phyloP scores from a whole-genome alignment of 768 basidiomycete genomes.

The Imleria badia region DNA sequence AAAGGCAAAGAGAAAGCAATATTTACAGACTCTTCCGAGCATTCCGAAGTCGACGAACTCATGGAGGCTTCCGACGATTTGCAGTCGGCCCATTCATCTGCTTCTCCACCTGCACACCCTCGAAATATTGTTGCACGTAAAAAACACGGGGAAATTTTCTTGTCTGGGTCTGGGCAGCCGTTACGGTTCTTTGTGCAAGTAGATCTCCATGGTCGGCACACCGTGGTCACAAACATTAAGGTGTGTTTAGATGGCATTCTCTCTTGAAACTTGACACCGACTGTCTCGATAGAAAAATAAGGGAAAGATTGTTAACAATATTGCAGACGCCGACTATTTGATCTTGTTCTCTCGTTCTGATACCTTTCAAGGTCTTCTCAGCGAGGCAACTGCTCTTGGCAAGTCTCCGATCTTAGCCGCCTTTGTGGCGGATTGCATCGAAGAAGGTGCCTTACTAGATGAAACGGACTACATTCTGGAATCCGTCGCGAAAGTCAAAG shows the following conservation, averaged over 20 bases:
- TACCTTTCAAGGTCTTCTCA: slow-evolving; percentile 49
- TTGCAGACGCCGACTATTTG: slow-evolving; percentile 58
- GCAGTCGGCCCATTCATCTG: slow-evolving; percentile 11
- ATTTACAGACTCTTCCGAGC: slow-evolving; percentile 18
- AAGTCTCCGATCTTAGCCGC: slow-evolving; percentile 50
- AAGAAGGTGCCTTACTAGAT: slow-evolving; percentile 43
- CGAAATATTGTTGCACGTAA: slow-evolving; percentile 16
- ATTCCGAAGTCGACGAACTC: slow-evolving; percentile 17
- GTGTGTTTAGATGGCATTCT: slow-evolving; percentile 34
- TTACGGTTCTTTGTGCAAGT: slow-evolving; percentile 66
- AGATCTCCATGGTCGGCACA: slow-evolving; percentile 55
- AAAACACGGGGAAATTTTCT: slow-evolving; percentile 42
- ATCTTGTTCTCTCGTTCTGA: slow-evolving; percentile 54
- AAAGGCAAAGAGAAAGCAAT: slow-evolving; percentile 32
- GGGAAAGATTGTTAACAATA: slow-evolving; percentile 54
- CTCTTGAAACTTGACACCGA: background rate
- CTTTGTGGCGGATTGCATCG: slow-evolving; percentile 56
- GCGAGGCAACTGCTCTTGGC: slow-evolving; percentile 31
- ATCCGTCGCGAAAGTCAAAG: slow-evolving; percentile 19
- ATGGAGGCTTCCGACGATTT: slow-evolving; percentile 7
- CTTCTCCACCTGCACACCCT: slow-evolving; percentile 14
- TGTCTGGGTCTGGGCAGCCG: slow-evolving; percentile 39
- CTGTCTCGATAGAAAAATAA: slow-evolving; percentile 54
- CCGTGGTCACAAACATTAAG: slow-evolving; percentile 57
- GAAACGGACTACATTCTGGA: slow-evolving; percentile 45